Conservation (phyloP, 805 yeast genomes). For the Candida parachauliodes region DNA sequence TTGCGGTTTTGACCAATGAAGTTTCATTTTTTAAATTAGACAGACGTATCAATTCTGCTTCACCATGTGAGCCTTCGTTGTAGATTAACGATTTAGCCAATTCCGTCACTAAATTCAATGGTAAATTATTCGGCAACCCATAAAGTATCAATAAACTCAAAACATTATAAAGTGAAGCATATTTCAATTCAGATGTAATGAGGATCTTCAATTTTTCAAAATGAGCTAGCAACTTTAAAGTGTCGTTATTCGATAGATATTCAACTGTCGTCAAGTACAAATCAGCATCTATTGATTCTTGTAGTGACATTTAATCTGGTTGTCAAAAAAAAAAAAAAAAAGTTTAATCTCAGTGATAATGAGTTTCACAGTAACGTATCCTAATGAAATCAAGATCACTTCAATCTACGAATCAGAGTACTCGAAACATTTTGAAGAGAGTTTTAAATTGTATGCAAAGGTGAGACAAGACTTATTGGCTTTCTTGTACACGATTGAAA, state of each 20-base stretch:
- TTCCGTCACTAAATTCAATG: slow-evolving; percentile 1
- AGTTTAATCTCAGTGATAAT: not conserved
- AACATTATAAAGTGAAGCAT: slow-evolving; percentile 8
- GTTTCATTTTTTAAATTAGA: not conserved
- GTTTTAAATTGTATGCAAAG: slow-evolving; percentile 28
- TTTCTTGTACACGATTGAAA: not conserved
- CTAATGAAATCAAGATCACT: slow-evolving; percentile 3
- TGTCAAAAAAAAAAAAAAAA: not conserved
- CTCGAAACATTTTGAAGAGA: slow-evolving; percentile 30
- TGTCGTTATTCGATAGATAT: not conserved
- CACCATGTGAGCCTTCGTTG: slow-evolving; percentile 2
- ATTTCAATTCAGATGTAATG: not conserved
- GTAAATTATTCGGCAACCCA: slow-evolving; percentile 9
- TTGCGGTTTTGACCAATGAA: slow-evolving; percentile 10
- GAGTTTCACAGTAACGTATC: slow-evolving; percentile 6
- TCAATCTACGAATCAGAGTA: slow-evolving; percentile 13
- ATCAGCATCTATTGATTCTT: slow-evolving; percentile 1
- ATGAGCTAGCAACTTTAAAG: not conserved
- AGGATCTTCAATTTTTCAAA: not conserved
- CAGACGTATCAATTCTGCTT: slow-evolving; percentile 7
- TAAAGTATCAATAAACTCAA: slow-evolving; percentile 9
- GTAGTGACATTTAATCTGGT: not conserved
- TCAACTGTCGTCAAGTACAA: slow-evolving; percentile 1
- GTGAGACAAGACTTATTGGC: slow-evolving; percentile 25
- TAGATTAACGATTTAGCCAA: slow-evolving; percentile 1